Percentiles rank a stretch among this genome's conserved stretches.
Conservation (phyloP, 2,329 filamentous ascomycete genomes). For the Fusarium verrucosum region DNA sequence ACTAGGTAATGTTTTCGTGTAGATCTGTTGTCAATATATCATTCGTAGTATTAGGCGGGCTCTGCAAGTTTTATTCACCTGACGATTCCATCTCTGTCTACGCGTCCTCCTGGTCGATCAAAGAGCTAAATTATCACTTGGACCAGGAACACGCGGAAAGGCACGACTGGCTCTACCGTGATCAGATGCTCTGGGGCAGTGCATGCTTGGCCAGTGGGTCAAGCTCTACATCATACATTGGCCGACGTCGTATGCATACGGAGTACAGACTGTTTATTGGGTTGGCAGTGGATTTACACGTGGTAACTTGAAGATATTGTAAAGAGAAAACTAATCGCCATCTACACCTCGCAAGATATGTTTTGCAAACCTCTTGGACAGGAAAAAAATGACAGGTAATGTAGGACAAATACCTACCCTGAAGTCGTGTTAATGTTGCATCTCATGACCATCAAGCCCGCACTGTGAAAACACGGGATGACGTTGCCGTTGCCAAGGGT, state of each 20-base stretch:
- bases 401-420: neutral
- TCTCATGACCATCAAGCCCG: neutral
- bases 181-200: constrained; percentile 26
- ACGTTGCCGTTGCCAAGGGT: constrained; percentile 32
- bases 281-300: neutral
- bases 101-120: neutral
- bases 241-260: neutral
- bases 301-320: neutral
- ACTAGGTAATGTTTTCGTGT: neutral
- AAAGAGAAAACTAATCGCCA: neutral
- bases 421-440: neutral
- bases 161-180: constrained; percentile 3
- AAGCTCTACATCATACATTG: neutral
- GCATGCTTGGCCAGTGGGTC: constrained; percentile 29
- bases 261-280: neutral
- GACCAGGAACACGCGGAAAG: constrained; percentile 5
- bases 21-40: constrained; percentile 2
- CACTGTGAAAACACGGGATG: constrained; percentile 22
- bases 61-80: neutral
- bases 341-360: neutral
- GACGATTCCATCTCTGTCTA: neutral
- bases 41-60: neutral
- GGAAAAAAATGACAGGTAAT: neutral
- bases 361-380: neutral
- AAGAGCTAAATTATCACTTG: neutral